Evolutionary conservation across 108 stramenopile genomes (phyloP), one percentile per base, ranked within the genome.

Genomic region (Bacterosira constricta): DNA sequence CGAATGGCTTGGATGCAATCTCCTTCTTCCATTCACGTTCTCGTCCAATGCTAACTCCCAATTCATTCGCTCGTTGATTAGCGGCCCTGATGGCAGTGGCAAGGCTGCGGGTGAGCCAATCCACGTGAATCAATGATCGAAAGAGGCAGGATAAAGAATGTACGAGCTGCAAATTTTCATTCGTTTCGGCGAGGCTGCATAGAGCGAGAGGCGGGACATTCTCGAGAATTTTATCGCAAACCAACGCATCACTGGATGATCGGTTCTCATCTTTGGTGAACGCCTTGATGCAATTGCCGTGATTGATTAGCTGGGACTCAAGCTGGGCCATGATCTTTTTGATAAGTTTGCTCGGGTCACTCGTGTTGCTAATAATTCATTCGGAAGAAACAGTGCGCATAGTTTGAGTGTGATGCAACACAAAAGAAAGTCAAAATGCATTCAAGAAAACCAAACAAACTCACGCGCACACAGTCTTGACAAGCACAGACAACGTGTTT

Each of bases 21-120:
- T 73, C 85, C 36, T 83, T 90, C 61, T 87, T 86, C 90, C 88
- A 91, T 58, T 88, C 89, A 13, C 79, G 59, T 61, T 89, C 91
- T 18, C 59, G 55, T 50, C 86, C 80, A 73, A 83, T 81, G 8
- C 75, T 75, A n/a, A 71, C 35, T 21, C 83, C 84, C 30, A 57
- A 52, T 23, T 91, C 90, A 46, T 79, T 65, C 37, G 69, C 73
- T 15, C 82, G 68, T 52, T 86, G 87, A 50, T 58, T 73, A 17
- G 84, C 87, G 21, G 85, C 82, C 36, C 84, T 80, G 54, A 96
- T 76, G 20, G 71, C 79, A 1, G 73, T 47, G 0, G 89, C 86
- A 3, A 93, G 72, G 41, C 87, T 57, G 29, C 74, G 62, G 2
- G 81, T 79, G 10, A 88, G 68, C 90, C 91, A 93, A 50, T 90